Conservation (phyloP, 164 flowering plant genomes). For the Vitis amurensis region DNA sequence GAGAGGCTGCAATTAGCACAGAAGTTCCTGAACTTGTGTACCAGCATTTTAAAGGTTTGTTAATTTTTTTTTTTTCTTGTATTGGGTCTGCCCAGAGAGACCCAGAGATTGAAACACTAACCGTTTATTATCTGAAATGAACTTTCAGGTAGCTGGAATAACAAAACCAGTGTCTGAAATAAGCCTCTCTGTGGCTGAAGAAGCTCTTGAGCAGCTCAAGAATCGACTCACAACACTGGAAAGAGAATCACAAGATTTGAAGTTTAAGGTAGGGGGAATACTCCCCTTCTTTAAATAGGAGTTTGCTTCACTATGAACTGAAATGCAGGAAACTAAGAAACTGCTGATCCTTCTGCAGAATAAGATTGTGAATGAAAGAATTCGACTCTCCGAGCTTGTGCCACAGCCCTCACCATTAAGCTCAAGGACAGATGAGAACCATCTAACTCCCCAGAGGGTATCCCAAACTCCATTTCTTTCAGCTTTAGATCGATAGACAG, state of each 20-base stretch:
- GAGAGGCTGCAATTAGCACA: constrained; percentile 81
- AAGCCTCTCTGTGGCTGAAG: constrained; percentile 62
- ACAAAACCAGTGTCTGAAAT: constrained; percentile 46
- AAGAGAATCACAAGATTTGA: constrained; percentile 61
- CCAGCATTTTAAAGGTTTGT: constrained; percentile 78
- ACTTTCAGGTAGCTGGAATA: constrained; percentile 79
- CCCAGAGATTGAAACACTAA: not conserved
- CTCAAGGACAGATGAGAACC: constrained; percentile 40
- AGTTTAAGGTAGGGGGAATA: constrained; percentile 49
- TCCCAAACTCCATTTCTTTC: constrained; percentile 50
- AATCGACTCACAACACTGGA: constrained; percentile 47
- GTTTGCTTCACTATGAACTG: not conserved
- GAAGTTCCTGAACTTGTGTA: constrained; percentile 64
- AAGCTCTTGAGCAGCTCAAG: constrained; percentile 63
- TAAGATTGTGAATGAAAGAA: constrained; percentile 52
- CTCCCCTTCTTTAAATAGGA: not conserved
- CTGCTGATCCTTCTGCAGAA: constrained; percentile 37
- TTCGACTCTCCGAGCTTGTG: constrained; percentile 54
- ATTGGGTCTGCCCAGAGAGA: not conserved
- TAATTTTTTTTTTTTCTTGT: not conserved
- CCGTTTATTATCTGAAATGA: not conserved
- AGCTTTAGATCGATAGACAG: constrained; percentile 44
- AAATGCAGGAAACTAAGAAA: not conserved
- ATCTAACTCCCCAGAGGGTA: constrained; percentile 32
- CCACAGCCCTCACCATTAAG: constrained; percentile 51